Evolutionary conservation across 345 rosid species (phyloP).

Genomic region (Garcia nutans): DNA sequence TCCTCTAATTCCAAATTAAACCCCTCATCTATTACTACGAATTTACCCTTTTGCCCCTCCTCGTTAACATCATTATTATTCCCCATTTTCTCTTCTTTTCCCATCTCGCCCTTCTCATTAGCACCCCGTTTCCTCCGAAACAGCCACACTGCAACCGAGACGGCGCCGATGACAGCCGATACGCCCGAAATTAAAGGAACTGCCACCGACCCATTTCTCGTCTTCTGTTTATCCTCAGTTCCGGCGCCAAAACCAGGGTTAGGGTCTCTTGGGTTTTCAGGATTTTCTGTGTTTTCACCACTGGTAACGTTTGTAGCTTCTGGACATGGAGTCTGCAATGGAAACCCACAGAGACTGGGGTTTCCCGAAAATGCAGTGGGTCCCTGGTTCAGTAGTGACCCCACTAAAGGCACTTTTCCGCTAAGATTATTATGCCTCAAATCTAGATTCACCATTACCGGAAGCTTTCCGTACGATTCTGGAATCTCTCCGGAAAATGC

Average conservation of each 20-base stretch:
- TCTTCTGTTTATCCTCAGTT: conserved; percentile 19
- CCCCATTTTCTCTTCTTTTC: conserved; percentile 25
- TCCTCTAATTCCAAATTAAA: conserved; percentile 81
- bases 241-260: conserved; percentile 19
- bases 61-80: conserved; percentile 20
- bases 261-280: conserved; percentile 38
- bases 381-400: conserved; percentile 90
- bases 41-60: conserved; percentile 65
- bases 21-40: conserved; percentile 69
- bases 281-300: conserved; percentile 47
- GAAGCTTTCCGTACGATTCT: conserved; percentile 60
- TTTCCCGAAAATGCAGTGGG: conserved; percentile 91
- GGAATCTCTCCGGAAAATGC: conserved; percentile 74
- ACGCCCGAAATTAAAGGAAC: conserved; percentile 67
- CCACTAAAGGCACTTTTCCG: conserved; percentile 78
- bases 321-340: conserved; percentile 59
- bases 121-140: conserved; percentile 43
- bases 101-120: conserved; percentile 32
- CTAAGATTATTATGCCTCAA: conserved; percentile 74
- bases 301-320: conserved; percentile 47
- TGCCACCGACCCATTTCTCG: conserved; percentile 41
- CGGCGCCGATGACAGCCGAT: conserved; percentile 55
- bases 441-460: conserved; percentile 80
- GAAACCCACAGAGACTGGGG: conserved; percentile 84
- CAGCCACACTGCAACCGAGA: conserved; percentile 60